These are phyloP conservation scores for Botrytis cinerea DNA, from an alignment of 2,329 filamentous ascomycete species.

Conservation along the genomic window DNA sequence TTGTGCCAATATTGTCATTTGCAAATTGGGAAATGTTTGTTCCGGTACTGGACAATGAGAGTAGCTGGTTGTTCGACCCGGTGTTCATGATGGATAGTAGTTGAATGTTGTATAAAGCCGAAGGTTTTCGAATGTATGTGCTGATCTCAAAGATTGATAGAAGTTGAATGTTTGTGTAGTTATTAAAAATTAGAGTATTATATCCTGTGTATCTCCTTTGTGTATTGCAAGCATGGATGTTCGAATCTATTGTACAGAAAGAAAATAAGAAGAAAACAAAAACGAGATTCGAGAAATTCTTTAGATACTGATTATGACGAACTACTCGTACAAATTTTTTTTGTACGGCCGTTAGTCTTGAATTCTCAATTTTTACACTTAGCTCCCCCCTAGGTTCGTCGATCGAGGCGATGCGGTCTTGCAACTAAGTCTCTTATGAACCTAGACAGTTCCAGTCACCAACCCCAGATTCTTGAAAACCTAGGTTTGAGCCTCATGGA, in stretches of 20 bases:
- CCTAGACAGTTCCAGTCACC: not conserved
- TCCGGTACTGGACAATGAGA: not conserved
- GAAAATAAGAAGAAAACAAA: not conserved
- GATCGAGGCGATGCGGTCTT: not conserved
- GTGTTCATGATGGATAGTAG: not conserved
- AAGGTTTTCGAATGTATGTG: not conserved
- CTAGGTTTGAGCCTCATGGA: no score
- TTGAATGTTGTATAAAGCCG: not conserved
- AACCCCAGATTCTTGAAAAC: not conserved
- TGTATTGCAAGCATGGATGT: not conserved
- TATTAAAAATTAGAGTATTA: not conserved
- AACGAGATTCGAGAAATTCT: not conserved
- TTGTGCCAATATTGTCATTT: not conserved
- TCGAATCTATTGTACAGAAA: not conserved
- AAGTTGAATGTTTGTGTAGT: not conserved
- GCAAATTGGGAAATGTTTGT: not conserved
- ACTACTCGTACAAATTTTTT: rapidly evolving
- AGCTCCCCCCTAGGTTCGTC: not conserved
- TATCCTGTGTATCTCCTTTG: not conserved
- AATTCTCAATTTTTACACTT: not conserved
- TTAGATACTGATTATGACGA: not conserved
- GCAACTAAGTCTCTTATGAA: not conserved
- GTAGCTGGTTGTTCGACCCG: not conserved
- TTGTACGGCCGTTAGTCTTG: not conserved
- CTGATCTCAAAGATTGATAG: not conserved